Conservation (phyloP, 1,284 basidiomycete genomes). For the Rhizoctonia solani region DNA sequence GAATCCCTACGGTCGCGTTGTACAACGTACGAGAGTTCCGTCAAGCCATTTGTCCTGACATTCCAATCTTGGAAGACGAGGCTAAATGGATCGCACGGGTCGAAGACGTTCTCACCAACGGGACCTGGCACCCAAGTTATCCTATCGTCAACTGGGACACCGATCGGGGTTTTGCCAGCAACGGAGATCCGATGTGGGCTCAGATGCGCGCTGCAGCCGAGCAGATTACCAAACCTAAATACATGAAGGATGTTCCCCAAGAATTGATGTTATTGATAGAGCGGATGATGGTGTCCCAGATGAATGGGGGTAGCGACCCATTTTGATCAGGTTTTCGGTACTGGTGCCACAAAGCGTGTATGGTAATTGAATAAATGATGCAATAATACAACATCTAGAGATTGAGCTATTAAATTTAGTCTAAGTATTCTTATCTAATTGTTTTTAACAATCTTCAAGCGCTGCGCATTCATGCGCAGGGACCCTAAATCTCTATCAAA, state of each 20-base stretch:
- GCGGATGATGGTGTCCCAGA: neutral
- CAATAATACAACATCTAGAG: too few species aligned
- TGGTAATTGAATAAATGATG: too few species aligned
- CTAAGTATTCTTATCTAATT: too few species aligned
- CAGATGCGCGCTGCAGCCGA: neutral
- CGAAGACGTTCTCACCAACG: constrained; percentile 19
- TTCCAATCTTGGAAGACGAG: constrained; percentile 20
- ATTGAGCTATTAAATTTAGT: too few species aligned
- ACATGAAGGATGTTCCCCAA: constrained; percentile 10
- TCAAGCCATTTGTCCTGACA: constrained; percentile 9
- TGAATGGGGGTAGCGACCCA: constrained; percentile 10
- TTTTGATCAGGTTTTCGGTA: neutral
- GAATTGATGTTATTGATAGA: constrained; percentile 3
- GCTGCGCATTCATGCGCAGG: too few species aligned
- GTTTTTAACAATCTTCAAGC: too few species aligned
- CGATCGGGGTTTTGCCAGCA: neutral
- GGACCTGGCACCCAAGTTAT: neutral
- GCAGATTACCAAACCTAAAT: neutral
- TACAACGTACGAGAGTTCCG: constrained; percentile 18
- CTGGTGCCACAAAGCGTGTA: too few species aligned
- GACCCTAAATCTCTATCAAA: too few species aligned
- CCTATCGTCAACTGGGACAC: neutral
- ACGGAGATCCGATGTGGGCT: neutral
- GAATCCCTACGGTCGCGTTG: neutral
- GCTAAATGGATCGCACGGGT: constrained; percentile 19